These are phyloP conservation scores for Penicillium thymicola DNA, from an alignment of 2,329 filamentous ascomycete species.

Conservation along the genomic window DNA sequence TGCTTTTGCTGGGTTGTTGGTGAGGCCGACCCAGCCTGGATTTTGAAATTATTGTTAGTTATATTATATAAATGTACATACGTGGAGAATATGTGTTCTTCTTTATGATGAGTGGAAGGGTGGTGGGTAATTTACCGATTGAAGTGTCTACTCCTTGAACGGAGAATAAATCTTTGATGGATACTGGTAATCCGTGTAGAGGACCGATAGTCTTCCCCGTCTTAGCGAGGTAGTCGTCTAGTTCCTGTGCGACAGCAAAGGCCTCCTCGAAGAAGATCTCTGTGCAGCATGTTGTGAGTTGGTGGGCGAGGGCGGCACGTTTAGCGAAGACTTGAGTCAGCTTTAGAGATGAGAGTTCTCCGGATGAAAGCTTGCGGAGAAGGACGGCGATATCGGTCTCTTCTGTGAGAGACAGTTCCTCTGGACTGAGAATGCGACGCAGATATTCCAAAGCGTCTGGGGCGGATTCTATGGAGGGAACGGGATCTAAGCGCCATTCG, in stretches of 20 bases:
- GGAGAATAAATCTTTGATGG: conserved; percentile 38
- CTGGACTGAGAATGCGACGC: conserved; percentile 11
- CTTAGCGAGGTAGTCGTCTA: conserved; percentile 44
- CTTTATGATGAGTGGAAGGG: too few relatives aligned
- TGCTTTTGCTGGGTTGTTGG: conserved; percentile 17
- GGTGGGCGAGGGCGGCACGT: conserved; percentile 33
- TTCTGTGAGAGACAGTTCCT: conserved; percentile 24
- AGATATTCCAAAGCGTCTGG: conserved; percentile 22
- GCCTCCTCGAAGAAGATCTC: conserved; percentile 54
- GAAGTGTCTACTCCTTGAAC: conserved; percentile 25
- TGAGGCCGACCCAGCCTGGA: conserved; percentile 25
- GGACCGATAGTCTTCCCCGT: conserved; percentile 50
- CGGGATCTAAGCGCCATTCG: conserved; percentile 23
- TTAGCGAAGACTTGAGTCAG: conserved; percentile 39
- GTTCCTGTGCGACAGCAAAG: conserved; percentile 41
- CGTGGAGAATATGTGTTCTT: too few relatives aligned
- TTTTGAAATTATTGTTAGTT: neutral
- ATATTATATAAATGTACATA: too few relatives aligned
- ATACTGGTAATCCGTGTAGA: conserved; percentile 59
- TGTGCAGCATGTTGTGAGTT: conserved; percentile 43
- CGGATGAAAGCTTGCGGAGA: conserved; percentile 20
- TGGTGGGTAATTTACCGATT: conserved; percentile 11
- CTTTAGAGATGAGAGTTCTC: conserved; percentile 19
- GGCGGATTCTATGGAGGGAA: conserved; percentile 20
- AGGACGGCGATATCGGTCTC: conserved; percentile 23